A percentile compares a stretch with the other conserved stretches of the same genome.
These are phyloP conservation scores for Aspergillus sp. DNA, from an alignment of 2,329 filamentous ascomycete species.

Conservation along the genomic window DNA sequence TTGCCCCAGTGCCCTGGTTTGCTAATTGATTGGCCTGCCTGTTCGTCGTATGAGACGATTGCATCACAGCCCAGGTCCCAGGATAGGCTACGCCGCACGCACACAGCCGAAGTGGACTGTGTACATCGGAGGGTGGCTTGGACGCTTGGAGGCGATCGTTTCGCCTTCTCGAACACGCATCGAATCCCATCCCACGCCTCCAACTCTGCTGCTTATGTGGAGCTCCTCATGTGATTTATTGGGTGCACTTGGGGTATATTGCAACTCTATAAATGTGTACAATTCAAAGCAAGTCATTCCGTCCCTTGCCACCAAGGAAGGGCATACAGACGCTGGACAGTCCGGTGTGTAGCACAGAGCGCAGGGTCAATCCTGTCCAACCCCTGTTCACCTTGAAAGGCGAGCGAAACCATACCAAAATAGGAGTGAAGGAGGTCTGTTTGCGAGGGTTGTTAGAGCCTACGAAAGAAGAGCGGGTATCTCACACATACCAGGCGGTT, in stretches of 20 bases:
- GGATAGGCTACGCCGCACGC: not conserved
- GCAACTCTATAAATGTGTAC: not conserved
- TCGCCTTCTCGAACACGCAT: conserved; percentile 3
- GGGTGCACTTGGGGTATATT: conserved; percentile 6
- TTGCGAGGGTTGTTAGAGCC: not conserved
- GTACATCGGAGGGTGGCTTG: not conserved
- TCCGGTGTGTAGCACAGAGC: conserved; percentile 70
- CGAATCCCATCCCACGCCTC: not conserved
- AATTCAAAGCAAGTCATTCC: not conserved
- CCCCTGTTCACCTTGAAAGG: conserved; percentile 70
- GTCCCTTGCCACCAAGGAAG: conserved; percentile 44
- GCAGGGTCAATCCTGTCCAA: conserved; percentile 74
- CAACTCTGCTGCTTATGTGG: not conserved
- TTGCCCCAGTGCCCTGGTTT: not conserved
- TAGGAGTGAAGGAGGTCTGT: conserved; percentile 83
- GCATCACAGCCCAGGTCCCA: not conserved
- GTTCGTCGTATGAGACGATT: conserved; percentile 10
- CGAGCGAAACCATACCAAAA: conserved; percentile 79
- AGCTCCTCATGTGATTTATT: not conserved
- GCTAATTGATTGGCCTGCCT: conserved; percentile 15
- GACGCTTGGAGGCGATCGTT: conserved; percentile 3
- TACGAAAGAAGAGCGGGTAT: not conserved
- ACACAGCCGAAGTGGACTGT: not conserved
- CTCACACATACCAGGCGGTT: conserved; percentile 63
- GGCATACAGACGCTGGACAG: conserved; percentile 45